These are phyloP conservation scores for Zasmidium angulare DNA, from an alignment of 2,329 filamentous ascomycete genomes.

Conservation along the genomic window DNA sequence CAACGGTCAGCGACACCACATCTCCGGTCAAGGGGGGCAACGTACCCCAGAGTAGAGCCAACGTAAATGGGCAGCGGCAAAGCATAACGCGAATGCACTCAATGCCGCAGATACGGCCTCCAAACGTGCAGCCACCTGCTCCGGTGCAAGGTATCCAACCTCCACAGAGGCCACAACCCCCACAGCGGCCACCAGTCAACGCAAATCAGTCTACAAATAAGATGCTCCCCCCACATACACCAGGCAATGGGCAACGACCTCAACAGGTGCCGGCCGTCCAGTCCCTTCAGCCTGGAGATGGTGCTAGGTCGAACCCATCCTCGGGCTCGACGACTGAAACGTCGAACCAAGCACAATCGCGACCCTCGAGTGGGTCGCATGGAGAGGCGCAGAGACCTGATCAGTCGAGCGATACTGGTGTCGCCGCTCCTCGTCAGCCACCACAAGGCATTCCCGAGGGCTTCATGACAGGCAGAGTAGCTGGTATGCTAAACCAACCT, in stretches of 20 bases:
- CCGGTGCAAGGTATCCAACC: slow-evolving; percentile 24
- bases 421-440: slow-evolving; percentile 22
- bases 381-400: slow-evolving; percentile 5
- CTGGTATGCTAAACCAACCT: slow-evolving; percentile 40
- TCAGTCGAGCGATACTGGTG: neutral
- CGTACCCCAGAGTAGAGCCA: slow-evolving; percentile 15
- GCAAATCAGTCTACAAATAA: slow-evolving; percentile 23
- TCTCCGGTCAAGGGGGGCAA: slow-evolving; percentile 22
- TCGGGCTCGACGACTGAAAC: slow-evolving; percentile 29
- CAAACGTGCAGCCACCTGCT: slow-evolving; percentile 27
- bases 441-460: slow-evolving; percentile 40
- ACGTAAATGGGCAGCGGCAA: slow-evolving; percentile 22
- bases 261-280: slow-evolving; percentile 15
- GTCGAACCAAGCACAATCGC: slow-evolving; percentile 28
- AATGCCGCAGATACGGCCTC: slow-evolving; percentile 32
- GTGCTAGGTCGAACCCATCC: slow-evolving; percentile 32
- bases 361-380: slow-evolving; percentile 11
- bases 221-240: slow-evolving; percentile 31
- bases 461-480: slow-evolving; percentile 48
- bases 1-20: slow-evolving; percentile 20
- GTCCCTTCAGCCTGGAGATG: slow-evolving; percentile 19
- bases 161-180: slow-evolving; percentile 25
- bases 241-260: slow-evolving; percentile 29
- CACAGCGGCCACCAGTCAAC: slow-evolving; percentile 22
- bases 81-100: slow-evolving; percentile 31